These are phyloP conservation scores for Paracoccidioides lutzii DNA, from an alignment of 2,329 filamentous ascomycete genomes.

Conservation along the genomic window DNA sequence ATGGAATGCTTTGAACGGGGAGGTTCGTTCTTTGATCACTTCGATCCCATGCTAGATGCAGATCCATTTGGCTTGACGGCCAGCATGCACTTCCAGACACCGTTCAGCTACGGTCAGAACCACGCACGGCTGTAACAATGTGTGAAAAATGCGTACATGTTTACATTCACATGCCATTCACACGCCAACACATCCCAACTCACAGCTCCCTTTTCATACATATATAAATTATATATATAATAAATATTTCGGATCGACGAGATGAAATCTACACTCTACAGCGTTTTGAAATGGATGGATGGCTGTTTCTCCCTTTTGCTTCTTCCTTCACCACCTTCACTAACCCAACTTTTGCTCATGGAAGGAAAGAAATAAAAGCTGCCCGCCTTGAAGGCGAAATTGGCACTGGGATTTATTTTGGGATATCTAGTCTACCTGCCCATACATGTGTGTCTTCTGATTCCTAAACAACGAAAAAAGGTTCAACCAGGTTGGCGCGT, in stretches of 20 bases:
- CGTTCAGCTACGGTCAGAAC: constrained; percentile 44
- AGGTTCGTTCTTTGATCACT: constrained; percentile 48
- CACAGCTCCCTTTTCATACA: neutral
- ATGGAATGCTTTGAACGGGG: constrained; percentile 31
- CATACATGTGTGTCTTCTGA: neutral
- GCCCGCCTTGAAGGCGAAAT: too few relatives aligned
- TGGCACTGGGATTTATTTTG: neutral
- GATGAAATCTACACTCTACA: neutral
- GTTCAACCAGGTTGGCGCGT: neutral
- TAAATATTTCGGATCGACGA: neutral
- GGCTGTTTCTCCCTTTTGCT: neutral
- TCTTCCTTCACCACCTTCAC: too few relatives aligned
- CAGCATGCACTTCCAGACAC: constrained; percentile 87
- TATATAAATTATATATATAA: neutral
- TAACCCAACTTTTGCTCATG: too few relatives aligned
- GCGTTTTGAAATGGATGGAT: neutral
- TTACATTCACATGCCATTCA: neutral
- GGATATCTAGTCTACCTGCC: neutral
- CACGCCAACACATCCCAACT: neutral
- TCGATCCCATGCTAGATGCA: constrained; percentile 79
- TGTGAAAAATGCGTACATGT: neutral
- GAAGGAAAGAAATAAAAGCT: too few relatives aligned
- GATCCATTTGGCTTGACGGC: constrained; percentile 88
- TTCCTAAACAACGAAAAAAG: too few relatives aligned
- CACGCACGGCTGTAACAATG: constrained; percentile 21